phyloP scores from a whole-genome alignment of 2,329 filamentous ascomycete genomes.

The Diaporthe sp. region DNA sequence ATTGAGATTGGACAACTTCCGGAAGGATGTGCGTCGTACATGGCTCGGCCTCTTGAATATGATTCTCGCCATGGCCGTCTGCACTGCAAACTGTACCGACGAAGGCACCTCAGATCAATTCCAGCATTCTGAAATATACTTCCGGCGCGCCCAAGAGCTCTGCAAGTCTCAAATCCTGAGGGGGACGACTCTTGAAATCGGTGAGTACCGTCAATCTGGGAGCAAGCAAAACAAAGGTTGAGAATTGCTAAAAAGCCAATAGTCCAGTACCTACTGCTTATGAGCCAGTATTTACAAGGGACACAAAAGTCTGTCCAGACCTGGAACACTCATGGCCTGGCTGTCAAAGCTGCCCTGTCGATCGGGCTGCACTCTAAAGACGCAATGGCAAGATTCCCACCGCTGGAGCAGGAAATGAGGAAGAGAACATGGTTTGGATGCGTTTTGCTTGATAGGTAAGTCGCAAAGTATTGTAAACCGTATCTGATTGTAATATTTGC shows the following conservation, averaged over 20 bases:
- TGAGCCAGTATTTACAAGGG: neutral
- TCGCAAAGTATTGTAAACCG: neutral
- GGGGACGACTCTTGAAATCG: neutral
- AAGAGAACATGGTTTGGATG: neutral
- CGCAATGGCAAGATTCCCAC: neutral
- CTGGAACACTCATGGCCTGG: neutral
- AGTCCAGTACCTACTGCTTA: neutral
- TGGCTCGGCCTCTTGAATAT: neutral
- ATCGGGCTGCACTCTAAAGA: neutral
- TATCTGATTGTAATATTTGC: neutral
- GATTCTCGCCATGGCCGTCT: neutral
- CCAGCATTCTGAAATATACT: neutral
- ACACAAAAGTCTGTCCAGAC: neutral
- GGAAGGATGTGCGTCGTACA: neutral
- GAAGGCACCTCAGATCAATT: neutral
- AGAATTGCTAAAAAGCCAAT: neutral
- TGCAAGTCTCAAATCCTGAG: neutral
- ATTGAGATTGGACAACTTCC: neutral
- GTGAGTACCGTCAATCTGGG: neutral
- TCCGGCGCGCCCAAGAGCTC: neutral
- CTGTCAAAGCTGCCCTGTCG: neutral
- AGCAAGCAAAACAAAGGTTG: neutral
- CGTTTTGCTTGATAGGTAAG: neutral
- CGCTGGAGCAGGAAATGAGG: neutral
- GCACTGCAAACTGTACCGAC: neutral